phyloP scores from a whole-genome alignment of 1,139 yeast genomes.

The Suhomyces guaymorum region DNA sequence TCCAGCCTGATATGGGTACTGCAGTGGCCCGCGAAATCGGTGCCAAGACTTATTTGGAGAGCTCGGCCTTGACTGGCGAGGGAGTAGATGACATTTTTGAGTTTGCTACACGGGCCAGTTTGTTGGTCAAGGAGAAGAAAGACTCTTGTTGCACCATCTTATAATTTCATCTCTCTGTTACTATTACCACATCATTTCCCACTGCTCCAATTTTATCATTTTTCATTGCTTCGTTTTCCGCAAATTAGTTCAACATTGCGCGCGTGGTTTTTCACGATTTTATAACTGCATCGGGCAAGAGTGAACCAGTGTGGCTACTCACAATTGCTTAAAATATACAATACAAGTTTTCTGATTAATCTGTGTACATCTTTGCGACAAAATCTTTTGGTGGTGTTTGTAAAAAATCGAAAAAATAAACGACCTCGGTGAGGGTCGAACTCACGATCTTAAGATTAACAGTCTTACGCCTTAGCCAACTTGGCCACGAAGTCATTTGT shows the following conservation, averaged over 20 bases:
- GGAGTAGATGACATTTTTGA: conserved; percentile 83
- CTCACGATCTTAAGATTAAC: conserved; percentile 51
- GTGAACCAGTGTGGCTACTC: too few relatives aligned
- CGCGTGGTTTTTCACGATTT: too few relatives aligned
- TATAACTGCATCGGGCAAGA: too few relatives aligned
- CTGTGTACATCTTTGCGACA: too few relatives aligned
- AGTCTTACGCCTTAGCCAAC: conserved; percentile 60
- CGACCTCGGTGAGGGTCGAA: conserved; percentile 50
- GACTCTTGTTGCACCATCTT: conserved; percentile 39
- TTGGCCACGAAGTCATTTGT: conserved; percentile 52
- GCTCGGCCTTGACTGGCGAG: conserved; percentile 78
- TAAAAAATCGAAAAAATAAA: conserved; percentile 6
- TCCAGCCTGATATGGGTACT: conserved; percentile 56
- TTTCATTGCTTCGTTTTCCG: not conserved
- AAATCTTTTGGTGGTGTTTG: too few relatives aligned
- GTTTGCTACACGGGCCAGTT: conserved; percentile 69
- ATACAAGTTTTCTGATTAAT: too few relatives aligned
- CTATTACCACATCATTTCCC: not conserved
- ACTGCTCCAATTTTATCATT: not conserved
- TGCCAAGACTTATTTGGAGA: conserved; percentile 68
- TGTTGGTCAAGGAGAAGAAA: conserved; percentile 37
- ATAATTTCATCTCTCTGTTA: conserved; percentile 13
- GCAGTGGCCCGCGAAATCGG: conserved; percentile 64
- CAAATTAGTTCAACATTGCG: too few relatives aligned
- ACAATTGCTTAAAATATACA: too few relatives aligned